Evolutionary conservation across 345 rosid species (phyloP).

Genomic region (Boechera stricta): DNA sequence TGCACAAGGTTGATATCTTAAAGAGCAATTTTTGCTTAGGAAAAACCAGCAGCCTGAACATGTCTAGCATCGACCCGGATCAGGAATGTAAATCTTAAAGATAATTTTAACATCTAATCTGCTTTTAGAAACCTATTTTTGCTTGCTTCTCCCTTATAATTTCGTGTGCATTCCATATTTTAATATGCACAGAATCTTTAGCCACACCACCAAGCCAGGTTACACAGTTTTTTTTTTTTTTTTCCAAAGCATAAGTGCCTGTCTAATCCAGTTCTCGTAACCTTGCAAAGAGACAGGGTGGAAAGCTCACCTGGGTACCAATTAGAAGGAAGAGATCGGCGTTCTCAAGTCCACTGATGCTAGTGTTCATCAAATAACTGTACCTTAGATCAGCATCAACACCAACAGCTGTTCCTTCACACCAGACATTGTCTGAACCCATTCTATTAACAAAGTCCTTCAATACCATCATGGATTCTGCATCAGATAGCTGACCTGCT

Average conservation of each 20-base stretch:
- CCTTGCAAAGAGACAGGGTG: not conserved
- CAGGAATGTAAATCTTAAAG: conserved; percentile 1
- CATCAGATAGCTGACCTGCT: conserved; percentile 94
- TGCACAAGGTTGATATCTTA: not conserved
- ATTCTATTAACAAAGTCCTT: conserved; percentile 90
- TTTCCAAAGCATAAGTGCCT: not conserved
- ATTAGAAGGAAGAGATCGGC: conserved; percentile 93
- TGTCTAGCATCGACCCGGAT: not conserved
- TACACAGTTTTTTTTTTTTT: not conserved
- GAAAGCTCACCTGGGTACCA: conserved; percentile 80
- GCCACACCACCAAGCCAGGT: not conserved
- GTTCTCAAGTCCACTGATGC: conserved; percentile 91
- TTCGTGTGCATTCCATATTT: not conserved
- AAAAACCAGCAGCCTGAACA: not conserved
- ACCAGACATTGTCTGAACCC: conserved; percentile 96
- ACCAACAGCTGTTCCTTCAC: conserved; percentile 83
- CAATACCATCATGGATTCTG: conserved; percentile 98
- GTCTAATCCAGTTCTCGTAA: not conserved
- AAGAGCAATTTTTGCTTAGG: not conserved
- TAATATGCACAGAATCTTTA: not conserved
- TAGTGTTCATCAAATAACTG: conserved; percentile 85
- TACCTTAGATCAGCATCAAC: conserved; percentile 93
- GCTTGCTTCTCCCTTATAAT: not conserved
- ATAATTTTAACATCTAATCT: conserved; percentile 4
- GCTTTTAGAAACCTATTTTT: not conserved